These are phyloP conservation scores for Gaeumannomyces tritici DNA, from an alignment of 2,329 filamentous ascomycete genomes.

Conservation along the genomic window DNA sequence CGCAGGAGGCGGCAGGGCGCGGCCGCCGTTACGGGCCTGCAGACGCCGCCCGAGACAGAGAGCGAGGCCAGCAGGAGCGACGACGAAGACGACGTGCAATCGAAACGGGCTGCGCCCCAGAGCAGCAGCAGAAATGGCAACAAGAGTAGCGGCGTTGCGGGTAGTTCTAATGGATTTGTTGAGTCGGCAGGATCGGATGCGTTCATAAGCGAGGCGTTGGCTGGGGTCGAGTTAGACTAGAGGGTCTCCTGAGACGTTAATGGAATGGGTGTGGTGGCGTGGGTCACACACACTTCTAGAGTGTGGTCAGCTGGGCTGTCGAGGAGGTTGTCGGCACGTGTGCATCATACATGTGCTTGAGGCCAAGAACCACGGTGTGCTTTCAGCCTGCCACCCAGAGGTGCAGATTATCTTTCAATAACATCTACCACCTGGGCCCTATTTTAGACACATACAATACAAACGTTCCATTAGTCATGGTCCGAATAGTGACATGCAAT, in stretches of 20 bases:
- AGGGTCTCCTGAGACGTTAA: neutral
- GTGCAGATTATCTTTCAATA: no score
- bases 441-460: no score
- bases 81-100: conserved; percentile 18
- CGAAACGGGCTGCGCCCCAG: neutral
- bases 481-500: no score
- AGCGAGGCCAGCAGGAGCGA: conserved; percentile 36
- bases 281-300: neutral
- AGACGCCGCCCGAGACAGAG: conserved; percentile 45
- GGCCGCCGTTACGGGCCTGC: conserved; percentile 24
- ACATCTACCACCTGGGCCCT: no score
- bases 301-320: no score
- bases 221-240: conserved; percentile 20
- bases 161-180: neutral
- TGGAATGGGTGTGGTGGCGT: neutral
- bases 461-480: no score
- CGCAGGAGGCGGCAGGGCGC: conserved; percentile 32
- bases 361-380: no score
- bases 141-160: neutral
- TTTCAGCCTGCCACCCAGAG: no score
- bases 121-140: neutral
- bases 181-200: conserved; percentile 6
- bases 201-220: conserved; percentile 21
- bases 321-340: no score
- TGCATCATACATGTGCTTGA: no score